These are phyloP conservation scores for Venturia nashicola DNA, from an alignment of 2,329 filamentous ascomycete genomes.

Conservation along the genomic window DNA sequence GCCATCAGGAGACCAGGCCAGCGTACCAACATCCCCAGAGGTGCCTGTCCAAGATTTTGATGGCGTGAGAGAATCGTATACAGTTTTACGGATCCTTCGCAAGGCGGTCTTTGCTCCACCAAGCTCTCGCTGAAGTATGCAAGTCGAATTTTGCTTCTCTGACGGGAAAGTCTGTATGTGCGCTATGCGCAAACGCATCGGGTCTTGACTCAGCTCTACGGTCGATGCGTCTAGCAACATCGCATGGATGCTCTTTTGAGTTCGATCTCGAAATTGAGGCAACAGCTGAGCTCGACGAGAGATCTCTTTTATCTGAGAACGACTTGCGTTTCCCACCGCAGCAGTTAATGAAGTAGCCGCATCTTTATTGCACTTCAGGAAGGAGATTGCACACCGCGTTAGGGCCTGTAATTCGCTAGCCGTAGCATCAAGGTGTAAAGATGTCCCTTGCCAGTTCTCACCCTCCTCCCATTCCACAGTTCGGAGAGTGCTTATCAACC, in stretches of 20 bases:
- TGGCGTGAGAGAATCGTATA: conserved; percentile 28
- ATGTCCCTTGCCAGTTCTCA: neutral
- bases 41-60: conserved; percentile 42
- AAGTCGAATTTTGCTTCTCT: neutral
- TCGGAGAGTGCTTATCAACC: neutral
- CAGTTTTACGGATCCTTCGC: neutral
- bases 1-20: conserved; percentile 45
- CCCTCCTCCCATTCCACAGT: neutral
- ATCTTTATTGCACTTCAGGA: neutral
- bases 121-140: conserved; percentile 3
- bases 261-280: neutral
- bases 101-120: neutral
- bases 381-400: neutral
- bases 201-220: neutral
- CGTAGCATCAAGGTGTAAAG: neutral
- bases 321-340: neutral
- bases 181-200: neutral
- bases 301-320: neutral
- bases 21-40: conserved; percentile 43
- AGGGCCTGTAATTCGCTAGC: neutral
- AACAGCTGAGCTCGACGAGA: neutral
- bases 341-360: neutral
- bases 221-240: neutral
- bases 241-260: neutral
- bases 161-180: neutral